These are phyloP conservation scores for Hapsidospora chrysogenum DNA, from an alignment of 495 filamentous ascomycete genomes.

Conservation along the genomic window DNA sequence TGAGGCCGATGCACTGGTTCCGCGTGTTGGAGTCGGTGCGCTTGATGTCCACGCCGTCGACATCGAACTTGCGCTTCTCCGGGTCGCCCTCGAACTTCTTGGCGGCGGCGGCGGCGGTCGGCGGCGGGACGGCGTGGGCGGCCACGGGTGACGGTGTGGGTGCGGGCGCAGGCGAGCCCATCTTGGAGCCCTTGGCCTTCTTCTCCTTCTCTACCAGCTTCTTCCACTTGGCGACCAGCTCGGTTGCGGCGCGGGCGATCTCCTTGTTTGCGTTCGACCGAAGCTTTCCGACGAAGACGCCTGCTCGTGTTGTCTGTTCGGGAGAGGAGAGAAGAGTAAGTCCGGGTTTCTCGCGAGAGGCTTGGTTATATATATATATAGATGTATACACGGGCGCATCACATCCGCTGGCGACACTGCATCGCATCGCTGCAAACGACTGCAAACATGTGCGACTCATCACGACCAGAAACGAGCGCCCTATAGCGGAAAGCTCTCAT, in stretches of 20 bases:
- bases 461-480: no score
- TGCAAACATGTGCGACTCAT: no score
- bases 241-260: constrained; percentile 54
- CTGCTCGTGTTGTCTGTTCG: constrained; percentile 65
- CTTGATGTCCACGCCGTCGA: constrained; percentile 55
- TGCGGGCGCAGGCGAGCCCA: constrained; percentile 16
- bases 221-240: constrained; percentile 81
- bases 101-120: constrained; percentile 6
- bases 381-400: no score
- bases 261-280: constrained; percentile 58
- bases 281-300: constrained; percentile 72
- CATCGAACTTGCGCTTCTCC: constrained; percentile 62
- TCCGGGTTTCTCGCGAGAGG: not conserved
- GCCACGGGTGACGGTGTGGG: constrained; percentile 19
- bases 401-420: no score
- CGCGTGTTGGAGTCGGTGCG: constrained; percentile 55
- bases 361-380: no score
- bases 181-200: constrained; percentile 30
- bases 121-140: constrained; percentile 23
- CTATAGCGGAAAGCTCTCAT: no score
- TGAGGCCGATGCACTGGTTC: constrained; percentile 70
- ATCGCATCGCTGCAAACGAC: not conserved
- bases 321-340: constrained; percentile 1
- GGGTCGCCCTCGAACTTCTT: constrained; percentile 53
- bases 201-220: constrained; percentile 53